These are phyloP conservation scores for Plasmodium yoelii DNA, from an alignment of 169 alveolate species.

Conservation along the genomic window DNA sequence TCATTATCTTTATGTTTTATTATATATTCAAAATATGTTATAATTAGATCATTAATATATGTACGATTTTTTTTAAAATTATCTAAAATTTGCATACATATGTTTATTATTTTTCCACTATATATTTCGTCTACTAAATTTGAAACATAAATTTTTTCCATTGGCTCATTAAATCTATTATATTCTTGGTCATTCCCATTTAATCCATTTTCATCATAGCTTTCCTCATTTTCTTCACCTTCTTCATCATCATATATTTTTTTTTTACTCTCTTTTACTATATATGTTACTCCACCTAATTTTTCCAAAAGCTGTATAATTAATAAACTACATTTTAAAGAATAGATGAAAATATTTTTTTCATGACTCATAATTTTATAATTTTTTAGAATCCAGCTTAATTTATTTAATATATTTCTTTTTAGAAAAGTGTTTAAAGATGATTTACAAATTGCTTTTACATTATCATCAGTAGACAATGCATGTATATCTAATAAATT, in stretches of 20 bases:
- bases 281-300: conserved; percentile 61
- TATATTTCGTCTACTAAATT: conserved; percentile 50
- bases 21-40: conserved; percentile 53
- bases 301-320: conserved; percentile 29
- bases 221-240: conserved; percentile 1
- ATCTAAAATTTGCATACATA: conserved; percentile 65
- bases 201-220: background rate
- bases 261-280: conserved; percentile 19
- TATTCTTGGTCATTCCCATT: background rate
- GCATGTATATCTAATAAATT: conserved; percentile 43
- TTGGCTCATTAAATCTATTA: conserved; percentile 5
- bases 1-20: conserved; percentile 57
- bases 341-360: conserved; percentile 32
- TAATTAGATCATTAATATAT: conserved; percentile 51
- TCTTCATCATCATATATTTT: conserved; percentile 14
- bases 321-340: conserved; percentile 45
- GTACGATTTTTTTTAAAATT: conserved; percentile 39
- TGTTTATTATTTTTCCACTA: conserved; percentile 61
- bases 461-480: conserved; percentile 59
- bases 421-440: conserved; percentile 29
- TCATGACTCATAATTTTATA: conserved; percentile 66
- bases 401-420: conserved; percentile 34
- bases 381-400: conserved; percentile 69
- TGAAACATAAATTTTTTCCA: conserved; percentile 21
- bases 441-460: conserved; percentile 59